Percentiles rank a stretch among this genome's conserved stretches.
These are phyloP conservation scores for Capsicum pubescens DNA, from an alignment of 257 asterid genomes.

Conservation along the genomic window DNA sequence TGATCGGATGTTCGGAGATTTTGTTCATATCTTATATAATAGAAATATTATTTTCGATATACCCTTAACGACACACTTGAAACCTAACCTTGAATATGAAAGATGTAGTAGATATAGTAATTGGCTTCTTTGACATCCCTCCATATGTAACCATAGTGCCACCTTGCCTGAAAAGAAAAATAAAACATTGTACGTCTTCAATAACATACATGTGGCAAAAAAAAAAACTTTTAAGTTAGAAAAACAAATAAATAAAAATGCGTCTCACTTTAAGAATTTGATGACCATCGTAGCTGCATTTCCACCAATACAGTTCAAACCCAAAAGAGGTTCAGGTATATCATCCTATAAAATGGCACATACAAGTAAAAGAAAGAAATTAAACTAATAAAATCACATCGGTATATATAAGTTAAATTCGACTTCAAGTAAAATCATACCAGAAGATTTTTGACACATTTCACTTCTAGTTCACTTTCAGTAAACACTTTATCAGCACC, in stretches of 20 bases:
- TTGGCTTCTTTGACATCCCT: constrained; percentile 92
- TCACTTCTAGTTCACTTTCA: constrained; percentile 71
- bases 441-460: constrained; percentile 71
- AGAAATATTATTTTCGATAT: too few relatives aligned
- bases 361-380: too few relatives aligned
- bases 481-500: constrained; percentile 86
- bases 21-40: too few relatives aligned
- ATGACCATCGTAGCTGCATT: constrained; percentile 83
- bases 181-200: neutral
- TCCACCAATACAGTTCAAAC: constrained; percentile 94
- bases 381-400: too few relatives aligned
- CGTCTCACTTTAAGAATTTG: constrained; percentile 72
- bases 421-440: constrained; percentile 37
- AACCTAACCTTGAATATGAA: constrained; percentile 78
- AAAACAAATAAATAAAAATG: neutral
- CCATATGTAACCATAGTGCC: constrained; percentile 97
- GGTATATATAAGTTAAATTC: neutral
- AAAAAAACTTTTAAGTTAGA: neutral
- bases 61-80: neutral
- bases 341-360: constrained; percentile 47
- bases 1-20: too few relatives aligned
- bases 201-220: neutral
- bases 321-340: constrained; percentile 75
- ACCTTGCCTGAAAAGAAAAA: constrained; percentile 55
- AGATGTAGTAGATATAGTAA: constrained; percentile 74